phyloP scores from a whole-genome alignment of 2,329 filamentous ascomycete species.

The Fonsecaea multimorphosa region DNA sequence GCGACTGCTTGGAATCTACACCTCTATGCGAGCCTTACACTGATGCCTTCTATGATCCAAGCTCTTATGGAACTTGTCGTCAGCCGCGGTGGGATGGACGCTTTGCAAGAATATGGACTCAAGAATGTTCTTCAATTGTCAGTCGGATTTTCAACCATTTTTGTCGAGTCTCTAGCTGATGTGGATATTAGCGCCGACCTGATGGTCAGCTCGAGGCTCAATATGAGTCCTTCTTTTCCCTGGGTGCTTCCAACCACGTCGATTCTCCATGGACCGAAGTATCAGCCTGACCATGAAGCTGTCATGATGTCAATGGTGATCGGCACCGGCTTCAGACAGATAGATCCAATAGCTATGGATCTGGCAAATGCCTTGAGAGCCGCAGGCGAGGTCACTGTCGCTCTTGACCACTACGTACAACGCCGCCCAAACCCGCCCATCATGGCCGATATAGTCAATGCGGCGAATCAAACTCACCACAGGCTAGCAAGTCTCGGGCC shows the following conservation, averaged over 20 bases:
- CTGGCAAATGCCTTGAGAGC: conserved; percentile 12
- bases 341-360: conserved; percentile 10
- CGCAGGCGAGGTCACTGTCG: conserved; percentile 22
- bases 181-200: conserved; percentile 21
- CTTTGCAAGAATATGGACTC: conserved; percentile 19
- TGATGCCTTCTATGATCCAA: conserved; percentile 19
- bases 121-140: conserved; percentile 25
- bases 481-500: conserved; percentile 10
- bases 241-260: conserved; percentile 12
- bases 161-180: conserved; percentile 1
- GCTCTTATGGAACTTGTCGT: conserved; percentile 17
- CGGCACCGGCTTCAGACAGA: conserved; percentile 15
- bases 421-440: conserved; percentile 12
- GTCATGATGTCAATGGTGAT: conserved; percentile 18
- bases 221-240: conserved; percentile 18
- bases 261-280: conserved; percentile 8
- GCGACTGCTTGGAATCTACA: conserved; percentile 26
- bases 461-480: conserved; percentile 26
- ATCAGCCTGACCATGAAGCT: conserved; percentile 20
- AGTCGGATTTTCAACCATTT: background rate
- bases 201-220: conserved; percentile 17
- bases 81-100: conserved; percentile 21
- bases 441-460: conserved; percentile 15
- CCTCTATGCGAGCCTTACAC: conserved; percentile 18
- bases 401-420: conserved; percentile 25